Conservation (phyloP, 2,329 filamentous ascomycete species). For the Alternaria gansuensis region DNA sequence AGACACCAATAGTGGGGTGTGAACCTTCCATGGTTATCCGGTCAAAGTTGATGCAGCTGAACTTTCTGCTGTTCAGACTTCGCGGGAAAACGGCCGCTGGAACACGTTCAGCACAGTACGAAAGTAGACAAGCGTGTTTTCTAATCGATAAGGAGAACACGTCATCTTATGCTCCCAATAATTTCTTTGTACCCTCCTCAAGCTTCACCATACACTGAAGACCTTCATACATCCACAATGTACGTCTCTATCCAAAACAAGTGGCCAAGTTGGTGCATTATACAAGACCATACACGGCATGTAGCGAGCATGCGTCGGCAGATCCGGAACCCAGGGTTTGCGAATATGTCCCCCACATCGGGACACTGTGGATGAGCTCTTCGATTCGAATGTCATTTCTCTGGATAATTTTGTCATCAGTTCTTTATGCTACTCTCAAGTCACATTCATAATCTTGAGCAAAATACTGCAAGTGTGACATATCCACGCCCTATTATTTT, state of each 20-base stretch:
- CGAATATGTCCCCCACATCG: conserved; percentile 20
- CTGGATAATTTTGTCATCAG: neutral
- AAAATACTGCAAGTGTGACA: neutral
- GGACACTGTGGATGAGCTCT: conserved; percentile 3
- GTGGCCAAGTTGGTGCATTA: neutral
- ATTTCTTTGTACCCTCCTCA: neutral
- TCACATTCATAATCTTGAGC: neutral
- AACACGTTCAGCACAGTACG: neutral
- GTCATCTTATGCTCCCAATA: neutral
- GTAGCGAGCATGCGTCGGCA: conserved; percentile 12
- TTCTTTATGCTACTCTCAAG: neutral
- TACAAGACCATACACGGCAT: conserved; percentile 3
- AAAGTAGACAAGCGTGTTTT: neutral
- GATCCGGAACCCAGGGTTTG: conserved; percentile 1
- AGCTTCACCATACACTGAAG: neutral
- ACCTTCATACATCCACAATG: neutral
- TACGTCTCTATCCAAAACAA: neutral
- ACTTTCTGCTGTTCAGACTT: neutral
- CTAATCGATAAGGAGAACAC: conserved; percentile 10
- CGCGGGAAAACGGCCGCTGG: neutral
- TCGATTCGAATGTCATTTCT: neutral
- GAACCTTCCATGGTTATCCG: neutral
- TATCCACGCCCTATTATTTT: neutral
- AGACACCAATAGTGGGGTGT: neutral
- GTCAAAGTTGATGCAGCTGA: neutral